Percentiles rank a stretch among this genome's conserved stretches.
Evolutionary conservation across 2,329 filamentous ascomycete species (phyloP).

Genomic region (Clarireedia paspali): DNA sequence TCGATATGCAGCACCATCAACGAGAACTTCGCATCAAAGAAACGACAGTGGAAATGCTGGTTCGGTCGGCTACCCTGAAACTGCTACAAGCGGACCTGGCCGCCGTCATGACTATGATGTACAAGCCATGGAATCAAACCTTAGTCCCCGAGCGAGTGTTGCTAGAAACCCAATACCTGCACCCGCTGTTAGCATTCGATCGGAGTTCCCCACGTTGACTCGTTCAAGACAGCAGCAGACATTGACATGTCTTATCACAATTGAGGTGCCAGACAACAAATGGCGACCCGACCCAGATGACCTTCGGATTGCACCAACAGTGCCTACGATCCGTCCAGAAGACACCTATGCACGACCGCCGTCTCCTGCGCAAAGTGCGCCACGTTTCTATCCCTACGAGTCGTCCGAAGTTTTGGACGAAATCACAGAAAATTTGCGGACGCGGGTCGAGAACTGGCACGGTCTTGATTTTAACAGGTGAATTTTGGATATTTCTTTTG

Average conservation of each 20-base stretch:
- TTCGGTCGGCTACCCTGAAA: constrained; percentile 72
- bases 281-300: constrained; percentile 85
- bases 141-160: constrained; percentile 61
- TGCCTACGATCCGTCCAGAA: constrained; percentile 39
- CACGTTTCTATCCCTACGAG: constrained; percentile 64
- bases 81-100: constrained; percentile 57
- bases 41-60: constrained; percentile 75
- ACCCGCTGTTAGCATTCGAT: constrained; percentile 87
- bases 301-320: constrained; percentile 46
- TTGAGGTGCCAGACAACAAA: constrained; percentile 88
- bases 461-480: constrained; percentile 82
- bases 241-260: constrained; percentile 84
- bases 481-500: background rate
- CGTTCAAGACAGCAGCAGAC: constrained; percentile 91
- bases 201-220: constrained; percentile 91
- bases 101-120: constrained; percentile 91
- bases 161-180: constrained; percentile 82
- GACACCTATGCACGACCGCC: constrained; percentile 48
- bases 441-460: constrained; percentile 97
- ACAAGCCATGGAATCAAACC: constrained; percentile 86
- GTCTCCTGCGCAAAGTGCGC: constrained; percentile 44
- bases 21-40: constrained; percentile 47
- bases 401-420: constrained; percentile 70
- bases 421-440: constrained; percentile 76
- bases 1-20: constrained; percentile 29